Evolutionary conservation across 768 basidiomycete species (phyloP).

Genomic region (Hygrophoropsis aurantiaca): DNA sequence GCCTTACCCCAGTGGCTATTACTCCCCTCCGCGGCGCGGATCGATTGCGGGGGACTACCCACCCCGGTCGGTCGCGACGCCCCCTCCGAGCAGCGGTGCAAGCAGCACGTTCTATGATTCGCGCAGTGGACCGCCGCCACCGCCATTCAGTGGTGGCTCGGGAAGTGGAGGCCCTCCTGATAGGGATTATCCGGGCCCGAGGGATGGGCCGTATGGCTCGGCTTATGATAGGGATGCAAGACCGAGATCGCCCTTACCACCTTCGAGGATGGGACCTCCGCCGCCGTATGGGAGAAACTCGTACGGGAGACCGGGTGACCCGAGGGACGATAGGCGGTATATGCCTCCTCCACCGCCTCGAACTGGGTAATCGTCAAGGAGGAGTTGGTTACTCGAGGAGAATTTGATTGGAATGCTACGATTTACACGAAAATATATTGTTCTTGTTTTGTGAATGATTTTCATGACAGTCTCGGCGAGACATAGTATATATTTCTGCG

Average conservation of each 20-base stretch:
- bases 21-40: conserved; percentile 31
- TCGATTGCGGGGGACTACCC: conserved; percentile 18
- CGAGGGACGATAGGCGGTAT: conserved; percentile 39
- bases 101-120: conserved; percentile 34
- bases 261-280: conserved; percentile 21
- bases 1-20: conserved; percentile 26
- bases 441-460: too few relatives aligned
- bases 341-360: conserved; percentile 26
- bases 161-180: conserved; percentile 27
- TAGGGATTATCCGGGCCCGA: conserved; percentile 31
- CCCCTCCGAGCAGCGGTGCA: conserved; percentile 24
- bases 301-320: conserved; percentile 17
- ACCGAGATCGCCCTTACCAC: conserved; percentile 25
- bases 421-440: too few relatives aligned
- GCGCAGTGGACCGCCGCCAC: conserved; percentile 11
- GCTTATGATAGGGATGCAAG: conserved; percentile 38
- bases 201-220: conserved; percentile 22
- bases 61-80: conserved; percentile 15
- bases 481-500: too few relatives aligned
- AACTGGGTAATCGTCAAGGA: conserved; percentile 7
- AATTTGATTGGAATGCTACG: too few relatives aligned
- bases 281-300: conserved; percentile 15
- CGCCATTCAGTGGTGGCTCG: conserved; percentile 13
- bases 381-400: too few relatives aligned
- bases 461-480: too few relatives aligned